Evolutionary conservation across 2,329 filamentous ascomycete species (phyloP).

Genomic region (Ceratocystis papillata): DNA sequence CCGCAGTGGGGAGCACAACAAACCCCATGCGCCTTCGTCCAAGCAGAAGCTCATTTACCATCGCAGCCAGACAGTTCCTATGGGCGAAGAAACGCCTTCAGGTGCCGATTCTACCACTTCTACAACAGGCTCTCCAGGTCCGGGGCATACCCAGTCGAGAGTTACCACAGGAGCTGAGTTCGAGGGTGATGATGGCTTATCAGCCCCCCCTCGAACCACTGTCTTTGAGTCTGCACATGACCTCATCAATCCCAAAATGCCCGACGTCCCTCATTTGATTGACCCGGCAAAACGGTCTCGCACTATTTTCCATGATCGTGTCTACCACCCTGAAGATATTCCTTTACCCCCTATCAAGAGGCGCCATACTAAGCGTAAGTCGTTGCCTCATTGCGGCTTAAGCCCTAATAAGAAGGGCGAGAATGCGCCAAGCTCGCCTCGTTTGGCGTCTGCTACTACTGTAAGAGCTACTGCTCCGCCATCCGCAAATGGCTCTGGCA

Average conservation of each 20-base stretch:
- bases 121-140: neutral
- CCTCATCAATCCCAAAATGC: conserved; percentile 78
- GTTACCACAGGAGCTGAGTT: conserved; percentile 44
- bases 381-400: conserved; percentile 27
- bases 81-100: neutral
- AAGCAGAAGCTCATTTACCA: conserved; percentile 63
- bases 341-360: conserved; percentile 63
- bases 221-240: conserved; percentile 94
- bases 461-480: conserved; percentile 24
- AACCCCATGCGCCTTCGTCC: conserved; percentile 40
- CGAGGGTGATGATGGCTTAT: conserved; percentile 37
- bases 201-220: conserved; percentile 76
- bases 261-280: conserved; percentile 67
- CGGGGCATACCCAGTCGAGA: conserved; percentile 30
- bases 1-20: conserved; percentile 45
- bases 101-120: neutral
- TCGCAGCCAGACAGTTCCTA: conserved; percentile 62
- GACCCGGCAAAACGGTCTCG: conserved; percentile 71
- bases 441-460: neutral
- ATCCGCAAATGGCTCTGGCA: conserved; percentile 18
- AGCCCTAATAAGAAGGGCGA: conserved; percentile 3
- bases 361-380: conserved; percentile 33
- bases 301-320: conserved; percentile 91
- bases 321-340: conserved; percentile 90
- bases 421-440: neutral